A percentile compares a stretch with the other conserved stretches of the same genome.
phyloP scores from a whole-genome alignment of 192 early-diverging fungal genomes.

The Entophlyctis luteolus region DNA sequence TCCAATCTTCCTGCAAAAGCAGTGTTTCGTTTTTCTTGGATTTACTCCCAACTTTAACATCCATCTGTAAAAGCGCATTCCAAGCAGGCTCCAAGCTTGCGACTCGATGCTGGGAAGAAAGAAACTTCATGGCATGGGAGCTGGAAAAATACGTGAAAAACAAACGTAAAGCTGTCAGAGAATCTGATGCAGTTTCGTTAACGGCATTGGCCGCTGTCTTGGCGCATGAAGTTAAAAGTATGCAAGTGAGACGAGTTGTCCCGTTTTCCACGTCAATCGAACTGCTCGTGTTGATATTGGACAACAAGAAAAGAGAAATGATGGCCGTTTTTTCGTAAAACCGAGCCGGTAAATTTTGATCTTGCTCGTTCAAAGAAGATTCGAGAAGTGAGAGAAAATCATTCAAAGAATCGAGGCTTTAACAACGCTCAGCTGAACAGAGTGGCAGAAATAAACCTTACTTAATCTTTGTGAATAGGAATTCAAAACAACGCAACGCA shows the following conservation, averaged over 20 bases:
- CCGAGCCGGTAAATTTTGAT: too few relatives aligned
- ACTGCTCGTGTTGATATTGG: too few relatives aligned
- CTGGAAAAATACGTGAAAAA: background rate
- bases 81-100: background rate
- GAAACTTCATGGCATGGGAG: background rate
- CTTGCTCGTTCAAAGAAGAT: background rate
- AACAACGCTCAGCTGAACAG: too few relatives aligned
- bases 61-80: background rate
- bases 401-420: background rate
- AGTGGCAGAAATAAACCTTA: background rate
- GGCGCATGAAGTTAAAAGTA: background rate
- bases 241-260: background rate
- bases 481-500: slow-evolving; percentile 31
- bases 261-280: too few relatives aligned
- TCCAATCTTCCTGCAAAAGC: slow-evolving; percentile 6
- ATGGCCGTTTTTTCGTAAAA: too few relatives aligned
- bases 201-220: too few relatives aligned
- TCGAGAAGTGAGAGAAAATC: background rate
- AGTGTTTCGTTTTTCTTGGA: background rate
- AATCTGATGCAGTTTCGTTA: too few relatives aligned
- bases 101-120: background rate
- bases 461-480: slow-evolving; percentile 37
- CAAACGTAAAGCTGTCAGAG: background rate
- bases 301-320: too few relatives aligned
- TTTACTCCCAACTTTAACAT: background rate